These are phyloP conservation scores for Lipomyces sp. DNA, from an alignment of 805 yeast species.

Conservation along the genomic window DNA sequence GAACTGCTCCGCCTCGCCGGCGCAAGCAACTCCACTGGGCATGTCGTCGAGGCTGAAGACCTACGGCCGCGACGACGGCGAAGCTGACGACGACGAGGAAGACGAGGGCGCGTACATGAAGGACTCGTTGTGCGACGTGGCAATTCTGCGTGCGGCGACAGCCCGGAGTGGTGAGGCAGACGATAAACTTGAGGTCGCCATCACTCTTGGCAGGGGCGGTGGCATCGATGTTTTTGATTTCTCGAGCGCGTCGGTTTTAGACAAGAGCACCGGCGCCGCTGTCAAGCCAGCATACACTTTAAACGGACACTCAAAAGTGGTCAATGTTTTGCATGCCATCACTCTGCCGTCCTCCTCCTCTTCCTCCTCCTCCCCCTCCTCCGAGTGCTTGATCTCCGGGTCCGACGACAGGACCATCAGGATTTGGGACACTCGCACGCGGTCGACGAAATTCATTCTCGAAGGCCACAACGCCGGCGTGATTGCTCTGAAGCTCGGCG, in stretches of 20 bases:
- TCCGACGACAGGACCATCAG: constrained; percentile 19
- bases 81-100: not conserved
- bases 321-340: constrained; percentile 10
- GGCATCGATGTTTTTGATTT: constrained; percentile 16
- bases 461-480: constrained; percentile 21
- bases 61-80: no score
- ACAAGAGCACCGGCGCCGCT: not conserved
- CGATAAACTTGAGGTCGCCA: constrained; percentile 3
- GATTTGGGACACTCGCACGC: constrained; percentile 14
- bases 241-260: not conserved
- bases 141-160: not conserved
- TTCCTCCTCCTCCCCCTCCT: not conserved
- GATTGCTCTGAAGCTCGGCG: constrained; percentile 8
- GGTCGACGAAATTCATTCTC: constrained; percentile 4
- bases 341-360: not conserved
- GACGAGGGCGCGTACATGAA: constrained; percentile 2
- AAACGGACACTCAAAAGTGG: constrained; percentile 16
- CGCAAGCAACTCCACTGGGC: not conserved
- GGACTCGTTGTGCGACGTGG: constrained; percentile 14
- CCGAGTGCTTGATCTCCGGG: constrained; percentile 18
- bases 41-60: not conserved
- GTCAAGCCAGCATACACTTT: constrained; percentile 3
- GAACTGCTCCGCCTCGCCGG: constrained; percentile 3
- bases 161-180: not conserved
- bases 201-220: constrained; percentile 11